Evolutionary conservation across 1,139 yeast genomes (phyloP), one percentile per base, ranked within the genome.

Genomic region (Candida frijolesensis): DNA sequence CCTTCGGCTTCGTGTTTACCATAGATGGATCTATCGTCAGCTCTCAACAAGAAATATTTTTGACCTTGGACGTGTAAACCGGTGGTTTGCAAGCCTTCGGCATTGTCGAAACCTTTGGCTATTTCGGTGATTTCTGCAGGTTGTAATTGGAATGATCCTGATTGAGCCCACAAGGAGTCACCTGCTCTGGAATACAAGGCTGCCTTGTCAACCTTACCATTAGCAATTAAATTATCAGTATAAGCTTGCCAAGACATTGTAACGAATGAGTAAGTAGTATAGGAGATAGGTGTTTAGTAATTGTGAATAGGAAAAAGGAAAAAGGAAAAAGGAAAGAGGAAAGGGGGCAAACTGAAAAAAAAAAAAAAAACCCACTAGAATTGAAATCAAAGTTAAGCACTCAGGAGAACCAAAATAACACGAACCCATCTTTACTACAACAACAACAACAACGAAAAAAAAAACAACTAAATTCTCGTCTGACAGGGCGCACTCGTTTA

Each of bases 101-200:
- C 87, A 67, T 90, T 87, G 61, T 83, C 86, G 66, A 86, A 94
- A 29, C 97, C 98, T 52, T 71, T 72, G 47, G 91, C 95, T 55
- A 94, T 74, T 61, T 80, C 89, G 47, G 77, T 63, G 60, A 92
- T 84, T 72, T 94, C 99, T 48, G 78, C 74, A 19, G 85, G 82
- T 50, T 81, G 80, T 61, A 91, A 83, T 58, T 82, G 76, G 63
- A 89, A 83, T 47, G 83, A 83, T 52, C 89, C 80, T 22, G 96
- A 79, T 62, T 86, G 83, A 25, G 99, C 98, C 99, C 99, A 94
- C 52, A 85, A 82, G 34, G 96, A 82, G 68, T 92, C 97, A 43
- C 99, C 99, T 11, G 96, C 97, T 60, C 88, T 85, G 14, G 97
- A 92, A 74, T 88, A 91, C 61, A 94, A 84, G 47, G 96, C 95